Evolutionary conservation across 1,284 basidiomycete genomes (phyloP), one percentile per base, ranked within the genome.

Genomic region (Pseudozyma tsukubaensis): DNA sequence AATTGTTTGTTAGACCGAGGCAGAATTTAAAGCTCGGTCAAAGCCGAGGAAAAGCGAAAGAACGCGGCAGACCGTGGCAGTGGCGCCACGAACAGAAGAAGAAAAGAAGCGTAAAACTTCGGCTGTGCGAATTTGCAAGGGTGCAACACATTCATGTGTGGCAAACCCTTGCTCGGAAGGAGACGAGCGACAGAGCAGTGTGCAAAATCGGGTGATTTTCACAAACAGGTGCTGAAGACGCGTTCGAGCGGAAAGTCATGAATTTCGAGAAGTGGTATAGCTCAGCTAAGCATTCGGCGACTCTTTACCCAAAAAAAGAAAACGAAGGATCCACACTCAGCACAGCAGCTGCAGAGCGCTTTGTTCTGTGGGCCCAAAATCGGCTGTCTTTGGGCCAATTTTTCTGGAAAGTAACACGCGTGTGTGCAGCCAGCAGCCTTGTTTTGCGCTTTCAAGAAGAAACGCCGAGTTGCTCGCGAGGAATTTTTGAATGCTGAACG

Each of bases 201-300:
- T 45, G 40, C 42, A 56, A 45, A 62, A 51, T 56, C 60, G 60
- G 60, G 53, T 62, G 60, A 62, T 62, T 62, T 56, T 61, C 44
- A 5, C 47, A 21, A 40, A 43, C 12, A 43, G n/a, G n/a, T n/a
- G n/a, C n/a, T 14, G 36, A 2, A 50, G 49, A 50, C 36, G 49
- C 49, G 49, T 50, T 50, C 18, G 24, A 35, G 8, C 29, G 21
- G n/a, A 4, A 36, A 40, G 9, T 21, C 6, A 21, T 45, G 43
- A 7, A 32, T 18, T 29, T 32, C 35, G 29, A 36, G 40, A 13
- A 8, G 8, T 7, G 42, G 10, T 16, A n/a, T 7, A 9, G 37
- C 56, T 60, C 18, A 60, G 43, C 58, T 60, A 60, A 60, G 58
- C 58, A 42, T 32, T 52, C 50, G 50, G 57, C 55, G 48, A 52